Conservation (phyloP, 306 rosid genomes). For the Castanea crenata region DNA sequence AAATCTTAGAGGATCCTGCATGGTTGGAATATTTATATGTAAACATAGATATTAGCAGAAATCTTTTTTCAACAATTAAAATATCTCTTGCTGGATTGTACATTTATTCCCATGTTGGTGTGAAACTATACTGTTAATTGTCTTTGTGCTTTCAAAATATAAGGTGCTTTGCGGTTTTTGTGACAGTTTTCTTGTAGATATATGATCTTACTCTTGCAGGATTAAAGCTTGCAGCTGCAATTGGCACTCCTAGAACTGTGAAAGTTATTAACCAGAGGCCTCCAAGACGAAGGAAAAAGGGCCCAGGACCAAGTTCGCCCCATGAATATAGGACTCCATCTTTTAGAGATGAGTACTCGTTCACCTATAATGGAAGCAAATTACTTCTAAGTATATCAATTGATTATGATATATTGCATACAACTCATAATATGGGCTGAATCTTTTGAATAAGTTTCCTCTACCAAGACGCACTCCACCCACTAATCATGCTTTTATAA, state of each 20-base stretch:
- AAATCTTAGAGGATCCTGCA: slow-evolving; percentile 93
- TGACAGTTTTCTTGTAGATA: background rate
- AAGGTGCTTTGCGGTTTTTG: background rate
- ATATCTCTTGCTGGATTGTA: background rate
- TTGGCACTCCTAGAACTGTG: slow-evolving; percentile 75
- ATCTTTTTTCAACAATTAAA: slow-evolving; percentile 7
- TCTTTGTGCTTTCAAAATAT: background rate
- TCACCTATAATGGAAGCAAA: slow-evolving; percentile 55
- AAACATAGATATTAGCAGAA: slow-evolving; percentile 7
- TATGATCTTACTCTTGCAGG: slow-evolving; percentile 73
- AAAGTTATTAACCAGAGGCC: slow-evolving; percentile 85
- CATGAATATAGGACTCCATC: slow-evolving; percentile 70
- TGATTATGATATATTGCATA: background rate
- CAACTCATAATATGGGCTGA: slow-evolving; percentile 1
- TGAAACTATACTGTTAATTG: background rate
- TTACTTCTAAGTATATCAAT: slow-evolving; percentile 3
- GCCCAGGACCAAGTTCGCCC: slow-evolving; percentile 88
- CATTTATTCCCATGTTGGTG: slow-evolving; percentile 2
- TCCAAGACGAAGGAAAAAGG: slow-evolving; percentile 89
- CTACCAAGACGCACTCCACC: background rate
- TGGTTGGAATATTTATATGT: slow-evolving; percentile 11
- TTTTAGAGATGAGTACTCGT: slow-evolving; percentile 92
- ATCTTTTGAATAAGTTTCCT: slow-evolving; percentile 7
- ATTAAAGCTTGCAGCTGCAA: slow-evolving; percentile 94
- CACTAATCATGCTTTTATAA: background rate